Evolutionary conservation across 2,329 filamentous ascomycete species (phyloP).

Genomic region (Dothidotthia symphoricarpi): DNA sequence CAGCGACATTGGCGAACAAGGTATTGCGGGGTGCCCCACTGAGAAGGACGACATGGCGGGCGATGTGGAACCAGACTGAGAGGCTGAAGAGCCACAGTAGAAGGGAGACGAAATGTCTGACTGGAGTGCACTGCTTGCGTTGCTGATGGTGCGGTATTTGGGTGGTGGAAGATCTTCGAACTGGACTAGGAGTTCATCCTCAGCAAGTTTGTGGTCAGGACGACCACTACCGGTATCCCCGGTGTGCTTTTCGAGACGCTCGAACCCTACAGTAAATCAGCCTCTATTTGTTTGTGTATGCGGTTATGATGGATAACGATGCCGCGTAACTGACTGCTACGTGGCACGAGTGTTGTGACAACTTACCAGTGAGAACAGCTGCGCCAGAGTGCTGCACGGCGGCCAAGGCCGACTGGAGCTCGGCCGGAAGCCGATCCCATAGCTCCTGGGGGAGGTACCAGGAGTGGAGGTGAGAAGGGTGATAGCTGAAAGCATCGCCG

Average conservation of each 20-base stretch:
- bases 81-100: slow-evolving; percentile 23
- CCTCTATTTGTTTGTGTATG: slow-evolving; percentile 5
- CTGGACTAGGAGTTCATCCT: slow-evolving; percentile 24
- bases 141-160: slow-evolving; percentile 29
- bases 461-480: slow-evolving; percentile 36
- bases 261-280: slow-evolving; percentile 27
- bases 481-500: slow-evolving; percentile 40
- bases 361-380: slow-evolving; percentile 46
- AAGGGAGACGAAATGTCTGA: slow-evolving; percentile 28
- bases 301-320: slow-evolving; percentile 5
- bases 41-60: slow-evolving; percentile 21
- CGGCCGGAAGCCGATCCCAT: slow-evolving; percentile 37
- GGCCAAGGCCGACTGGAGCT: slow-evolving; percentile 35
- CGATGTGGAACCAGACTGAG: slow-evolving; percentile 27
- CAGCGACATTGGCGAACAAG: slow-evolving; percentile 33
- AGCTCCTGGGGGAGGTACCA: slow-evolving; percentile 43
- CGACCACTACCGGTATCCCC: slow-evolving; percentile 12
- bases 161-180: slow-evolving; percentile 26
- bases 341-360: slow-evolving; percentile 1
- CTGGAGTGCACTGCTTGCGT: slow-evolving; percentile 30
- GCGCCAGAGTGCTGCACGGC: slow-evolving; percentile 47
- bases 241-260: slow-evolving; percentile 32
- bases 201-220: slow-evolving; percentile 16
- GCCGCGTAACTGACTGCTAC: slow-evolving; percentile 10
- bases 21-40: slow-evolving; percentile 21